Conservation (phyloP, 2,329 filamentous ascomycete genomes). For the Dothistroma septosporum region DNA sequence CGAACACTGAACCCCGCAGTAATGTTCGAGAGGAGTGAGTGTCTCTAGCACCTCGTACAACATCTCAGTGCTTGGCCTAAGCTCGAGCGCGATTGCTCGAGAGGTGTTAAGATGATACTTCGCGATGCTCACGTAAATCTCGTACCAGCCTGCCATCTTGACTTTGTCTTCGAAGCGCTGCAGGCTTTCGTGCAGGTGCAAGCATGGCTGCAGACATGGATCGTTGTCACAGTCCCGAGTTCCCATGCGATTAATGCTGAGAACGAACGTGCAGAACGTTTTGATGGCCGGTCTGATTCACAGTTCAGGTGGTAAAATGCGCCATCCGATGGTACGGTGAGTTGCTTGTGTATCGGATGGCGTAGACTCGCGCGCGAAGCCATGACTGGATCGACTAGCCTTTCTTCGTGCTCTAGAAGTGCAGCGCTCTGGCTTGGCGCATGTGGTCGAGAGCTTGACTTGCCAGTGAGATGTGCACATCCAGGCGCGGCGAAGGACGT, state of each 20-base stretch:
- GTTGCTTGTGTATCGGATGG: background rate
- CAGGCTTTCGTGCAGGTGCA: background rate
- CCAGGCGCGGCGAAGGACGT: background rate
- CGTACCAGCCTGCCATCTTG: background rate
- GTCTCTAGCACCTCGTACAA: background rate
- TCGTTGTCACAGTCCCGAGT: background rate
- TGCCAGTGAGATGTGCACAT: background rate
- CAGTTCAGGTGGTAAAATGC: background rate
- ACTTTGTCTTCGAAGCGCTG: background rate
- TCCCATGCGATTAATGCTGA: background rate
- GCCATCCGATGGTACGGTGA: background rate
- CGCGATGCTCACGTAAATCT: background rate
- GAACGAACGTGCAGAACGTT: background rate
- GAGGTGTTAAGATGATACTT: background rate
- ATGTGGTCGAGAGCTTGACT: background rate
- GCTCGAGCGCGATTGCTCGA: background rate
- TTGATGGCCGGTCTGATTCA: background rate
- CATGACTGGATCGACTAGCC: background rate
- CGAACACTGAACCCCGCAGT: background rate
- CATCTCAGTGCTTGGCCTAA: background rate
- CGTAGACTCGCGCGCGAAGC: background rate
- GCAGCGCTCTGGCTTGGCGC: background rate
- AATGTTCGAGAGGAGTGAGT: background rate
- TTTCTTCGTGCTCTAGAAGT: background rate
- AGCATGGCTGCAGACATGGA: background rate